phyloP scores from a whole-genome alignment of 2,329 filamentous ascomycete genomes.

The Herpotrichia juniperi region DNA sequence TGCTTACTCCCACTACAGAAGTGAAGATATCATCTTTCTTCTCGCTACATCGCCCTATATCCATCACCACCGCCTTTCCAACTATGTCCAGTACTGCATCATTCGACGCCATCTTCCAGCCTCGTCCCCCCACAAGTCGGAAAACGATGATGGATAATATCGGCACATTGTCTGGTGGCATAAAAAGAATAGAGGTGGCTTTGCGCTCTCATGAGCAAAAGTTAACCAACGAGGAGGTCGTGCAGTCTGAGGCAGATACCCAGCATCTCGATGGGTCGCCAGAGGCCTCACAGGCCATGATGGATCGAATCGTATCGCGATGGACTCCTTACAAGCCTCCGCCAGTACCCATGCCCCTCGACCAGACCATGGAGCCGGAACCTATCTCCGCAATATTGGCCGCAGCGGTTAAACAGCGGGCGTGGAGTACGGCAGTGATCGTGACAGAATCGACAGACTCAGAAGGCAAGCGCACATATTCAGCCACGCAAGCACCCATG shows the following conservation, averaged over 20 bases:
- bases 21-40: conserved; percentile 92
- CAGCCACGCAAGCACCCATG: conserved; percentile 58
- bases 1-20: conserved; percentile 61
- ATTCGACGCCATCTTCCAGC: conserved; percentile 83
- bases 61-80: conserved; percentile 81
- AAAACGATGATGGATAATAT: conserved; percentile 53
- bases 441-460: conserved; percentile 60
- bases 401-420: conserved; percentile 46
- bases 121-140: conserved; percentile 57
- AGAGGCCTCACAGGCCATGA: background rate
- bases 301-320: conserved; percentile 54
- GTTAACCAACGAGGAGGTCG: conserved; percentile 44
- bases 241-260: conserved; percentile 40
- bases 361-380: conserved; percentile 32
- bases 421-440: conserved; percentile 53
- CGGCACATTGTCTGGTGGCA: conserved; percentile 51
- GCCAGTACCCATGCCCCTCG: conserved; percentile 72
- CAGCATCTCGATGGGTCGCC: conserved; percentile 44
- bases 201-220: conserved; percentile 41
- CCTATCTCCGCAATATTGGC: conserved; percentile 20
- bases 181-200: conserved; percentile 46
- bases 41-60: conserved; percentile 92
- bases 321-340: conserved; percentile 83
- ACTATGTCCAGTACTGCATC: conserved; percentile 71
- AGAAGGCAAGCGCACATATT: conserved; percentile 58